Evolutionary conservation across 2,329 filamentous ascomycete species (phyloP), one percentile per base, ranked within the genome.

Genomic region (Didymosphaeria variabile): DNA sequence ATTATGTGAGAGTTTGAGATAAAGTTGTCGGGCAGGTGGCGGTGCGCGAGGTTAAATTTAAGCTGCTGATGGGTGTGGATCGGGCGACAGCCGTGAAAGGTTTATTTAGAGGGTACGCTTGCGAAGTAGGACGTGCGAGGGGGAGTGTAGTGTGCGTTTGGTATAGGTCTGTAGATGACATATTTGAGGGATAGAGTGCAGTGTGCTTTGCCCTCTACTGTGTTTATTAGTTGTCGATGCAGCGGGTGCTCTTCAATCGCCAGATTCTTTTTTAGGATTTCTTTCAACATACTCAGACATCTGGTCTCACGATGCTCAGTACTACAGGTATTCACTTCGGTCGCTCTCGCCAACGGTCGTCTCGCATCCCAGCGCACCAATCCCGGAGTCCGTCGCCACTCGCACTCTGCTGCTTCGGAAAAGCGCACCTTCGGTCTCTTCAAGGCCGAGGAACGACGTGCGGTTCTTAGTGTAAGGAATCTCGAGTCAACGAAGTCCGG

Each of bases 21-120:
- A 38, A n/a, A 38, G 51, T 54, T 54, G 31, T 54, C 51, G 51
- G 44, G 21, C 17, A 1, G 5, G 50, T 21, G 50, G 50, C 36
- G 50, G 50, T 36, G 36, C 50, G 26, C 26, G 2, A 29, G 50
- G n/a, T n/a, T 26, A 32, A 10, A 8, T 49, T 49, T 49, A 36
- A 15, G 34, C 34, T 49, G 29, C 29, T 49, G 46, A n/a, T 49
- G 23, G n/a, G 26, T 6, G 21, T 32, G 9, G 19, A 29, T 29
- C 26, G 19, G 15, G 40, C 17, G 40, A 6, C 3, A 36, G 6
- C 6, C 26, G 26, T 6, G 26, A 29, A 29, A 29, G 6, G 4
- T 29, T 29, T 29, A 6, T 29, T 29, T 29, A 6, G 6, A 29
- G 26, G 26, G 26, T 29, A 29, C 26, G 26, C 4, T 29, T 6